Percentiles rank a stretch among this genome's conserved stretches.
These are phyloP conservation scores for Sclerotinia spermophila DNA, from an alignment of 2,329 filamentous ascomycete species.

Conservation along the genomic window DNA sequence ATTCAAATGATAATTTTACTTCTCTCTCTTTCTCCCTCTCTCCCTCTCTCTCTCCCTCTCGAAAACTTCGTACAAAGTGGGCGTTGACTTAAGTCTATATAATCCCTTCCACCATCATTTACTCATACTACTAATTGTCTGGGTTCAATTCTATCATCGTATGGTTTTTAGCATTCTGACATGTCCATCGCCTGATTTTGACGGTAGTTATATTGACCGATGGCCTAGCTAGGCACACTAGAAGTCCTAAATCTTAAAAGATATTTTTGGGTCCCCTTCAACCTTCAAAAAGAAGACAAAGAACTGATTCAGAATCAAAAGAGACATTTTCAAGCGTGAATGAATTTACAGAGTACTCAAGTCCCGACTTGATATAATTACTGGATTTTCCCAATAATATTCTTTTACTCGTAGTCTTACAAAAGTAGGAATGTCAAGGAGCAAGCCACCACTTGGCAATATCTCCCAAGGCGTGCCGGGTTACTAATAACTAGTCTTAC, in stretches of 20 bases:
- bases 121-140: not conserved
- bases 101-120: not conserved
- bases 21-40: too few species aligned
- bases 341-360: not conserved
- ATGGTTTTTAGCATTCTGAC: slow-evolving; percentile 18
- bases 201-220: slow-evolving; percentile 6
- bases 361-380: not conserved
- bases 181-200: slow-evolving; percentile 16
- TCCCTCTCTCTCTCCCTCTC: too few species aligned
- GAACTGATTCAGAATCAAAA: too few species aligned
- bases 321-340: not conserved
- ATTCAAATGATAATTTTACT: too few species aligned
- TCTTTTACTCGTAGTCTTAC: too few species aligned
- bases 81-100: not conserved
- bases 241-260: not conserved
- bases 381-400: not conserved
- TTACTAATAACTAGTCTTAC: not conserved
- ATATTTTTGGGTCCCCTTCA: not conserved
- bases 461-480: not conserved
- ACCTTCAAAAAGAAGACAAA: not conserved
- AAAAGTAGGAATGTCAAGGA: too few species aligned
- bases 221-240: not conserved
- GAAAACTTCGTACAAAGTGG: not conserved
- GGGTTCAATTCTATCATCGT: slow-evolving; percentile 13
- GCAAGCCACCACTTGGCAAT: not conserved